A percentile compares a stretch with the other conserved stretches of the same genome.
Evolutionary conservation across 306 rosid species (phyloP).

Genomic region (Oxytropis ochrocephala): DNA sequence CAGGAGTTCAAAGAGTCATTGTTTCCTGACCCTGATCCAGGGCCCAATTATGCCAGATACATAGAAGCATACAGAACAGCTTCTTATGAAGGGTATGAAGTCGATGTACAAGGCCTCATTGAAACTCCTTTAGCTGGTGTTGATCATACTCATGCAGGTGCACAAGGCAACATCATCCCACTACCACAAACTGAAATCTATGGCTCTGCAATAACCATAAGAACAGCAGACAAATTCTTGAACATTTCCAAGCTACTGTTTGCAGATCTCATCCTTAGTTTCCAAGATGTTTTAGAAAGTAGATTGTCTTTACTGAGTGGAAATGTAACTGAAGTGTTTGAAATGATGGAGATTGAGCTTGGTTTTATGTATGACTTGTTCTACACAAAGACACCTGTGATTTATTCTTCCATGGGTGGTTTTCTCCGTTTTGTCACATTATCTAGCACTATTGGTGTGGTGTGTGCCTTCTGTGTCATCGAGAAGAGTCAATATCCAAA

Average conservation of each 20-base stretch:
- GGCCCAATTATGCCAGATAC: slow-evolving; percentile 28
- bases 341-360: slow-evolving; percentile 47
- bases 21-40: slow-evolving; percentile 30
- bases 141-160: background rate
- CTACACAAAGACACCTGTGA: slow-evolving; percentile 33
- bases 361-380: slow-evolving; percentile 40
- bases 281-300: slow-evolving; percentile 18
- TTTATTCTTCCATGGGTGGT: slow-evolving; percentile 3
- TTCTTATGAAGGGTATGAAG: slow-evolving; percentile 11
- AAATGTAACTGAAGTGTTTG: slow-evolving; percentile 13
- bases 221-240: slow-evolving; percentile 21
- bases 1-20: slow-evolving; percentile 26
- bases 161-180: background rate
- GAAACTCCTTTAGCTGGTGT: background rate
- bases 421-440: slow-evolving; percentile 14
- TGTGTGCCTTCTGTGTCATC: background rate
- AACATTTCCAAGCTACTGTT: slow-evolving; percentile 23
- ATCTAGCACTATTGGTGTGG: background rate
- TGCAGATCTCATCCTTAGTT: slow-evolving; percentile 40
- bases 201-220: background rate
- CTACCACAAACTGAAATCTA: background rate
- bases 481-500: background rate
- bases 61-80: slow-evolving; percentile 21
- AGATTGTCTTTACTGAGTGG: slow-evolving; percentile 11
- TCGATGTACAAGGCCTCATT: slow-evolving; percentile 6